Percentiles rank a stretch among this genome's conserved stretches.
Evolutionary conservation across 202 grass and related monocot species (phyloP).

Genomic region (Hordeum pubiflorum): DNA sequence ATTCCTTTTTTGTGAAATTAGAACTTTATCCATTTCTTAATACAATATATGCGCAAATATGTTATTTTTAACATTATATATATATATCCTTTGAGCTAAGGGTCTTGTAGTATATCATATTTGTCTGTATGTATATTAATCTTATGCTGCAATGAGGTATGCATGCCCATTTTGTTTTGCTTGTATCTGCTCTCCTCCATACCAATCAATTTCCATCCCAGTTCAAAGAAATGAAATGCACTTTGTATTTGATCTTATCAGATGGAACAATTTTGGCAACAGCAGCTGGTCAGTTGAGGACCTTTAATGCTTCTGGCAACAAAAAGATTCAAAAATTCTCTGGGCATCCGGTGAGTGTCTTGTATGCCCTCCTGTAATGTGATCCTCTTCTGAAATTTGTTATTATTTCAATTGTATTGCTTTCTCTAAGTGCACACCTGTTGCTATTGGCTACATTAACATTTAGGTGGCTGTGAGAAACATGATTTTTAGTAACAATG

Average conservation of each 20-base stretch:
- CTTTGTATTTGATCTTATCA: conserved; percentile 31
- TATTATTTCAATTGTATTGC: not conserved
- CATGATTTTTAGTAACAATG: conserved; percentile 77
- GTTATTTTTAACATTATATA: not conserved
- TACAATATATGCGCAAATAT: not conserved
- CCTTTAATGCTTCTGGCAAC: conserved; percentile 60
- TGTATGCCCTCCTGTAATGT: not conserved
- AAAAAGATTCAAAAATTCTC: conserved; percentile 92
- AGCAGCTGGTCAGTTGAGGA: conserved; percentile 83
- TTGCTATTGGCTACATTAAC: conserved; percentile 21
- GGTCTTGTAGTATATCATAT: not conserved
- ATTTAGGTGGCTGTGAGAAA: conserved; percentile 75
- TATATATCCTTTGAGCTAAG: not conserved
- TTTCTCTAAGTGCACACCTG: not conserved
- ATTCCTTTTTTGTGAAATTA: not conserved
- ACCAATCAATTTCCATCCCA: not conserved
- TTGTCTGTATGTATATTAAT: not conserved
- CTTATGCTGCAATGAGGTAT: not conserved
- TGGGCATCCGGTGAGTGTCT: conserved; percentile 69
- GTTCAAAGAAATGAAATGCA: conserved; percentile 20
- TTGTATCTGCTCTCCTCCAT: not conserved
- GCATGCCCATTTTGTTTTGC: not conserved
- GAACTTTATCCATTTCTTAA: not conserved
- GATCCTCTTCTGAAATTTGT: conserved; percentile 19
- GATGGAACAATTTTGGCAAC: conserved; percentile 87